Base-by-base conservation (phyloP, 345 rosid species). In the Carallia pectinifolia region DNA sequence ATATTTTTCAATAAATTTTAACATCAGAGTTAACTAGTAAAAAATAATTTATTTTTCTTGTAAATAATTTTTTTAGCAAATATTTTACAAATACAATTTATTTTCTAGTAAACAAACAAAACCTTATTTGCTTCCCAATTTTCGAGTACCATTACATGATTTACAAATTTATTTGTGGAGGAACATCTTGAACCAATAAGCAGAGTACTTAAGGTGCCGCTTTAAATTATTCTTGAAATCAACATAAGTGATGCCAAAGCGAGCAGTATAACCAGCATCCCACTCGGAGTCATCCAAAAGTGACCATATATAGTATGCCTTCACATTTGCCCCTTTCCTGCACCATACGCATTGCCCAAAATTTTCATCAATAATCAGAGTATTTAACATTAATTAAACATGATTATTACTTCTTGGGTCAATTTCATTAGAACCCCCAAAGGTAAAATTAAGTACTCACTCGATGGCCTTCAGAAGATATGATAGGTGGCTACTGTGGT, bases 251-350 rank as follows among this genome's bases (percentile, higher is more conserved):
- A 81, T 27, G 2, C 81, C 81, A 53, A 64, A 81, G 10, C 84
- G 69, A 4, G 33, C 17, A 1, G 77, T 81, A 4, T 64, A 81
- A 15, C 84, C 84, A 7, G 58, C 56, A 30, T 0, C 30, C 84
- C 81, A 81, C 47, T 74, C 81, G 4, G 74, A 77, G 69, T 81
- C 72, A 19, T 81, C 84, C 0, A 72, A 53, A 50, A 81, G 77
- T 40, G 81, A 29, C 81, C 84, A 81, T 3, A 69, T 67, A n/a
- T 71, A 65, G 68, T 71, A 77, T 37, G 73, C 81, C 58, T 67
- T 81, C 66, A 81, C 84, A 3, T 75, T 47, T 16, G 62, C 81
- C 4, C 84, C 80, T n/a, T 74, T 65, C 67, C 81, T 77, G 71
- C 74, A 13, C 47, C 39, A 19, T 40, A 53, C 13, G 16, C 44